Evolutionary conservation across 768 basidiomycete species (phyloP).

Genomic region (Phlebiopsis flavidoalba): DNA sequence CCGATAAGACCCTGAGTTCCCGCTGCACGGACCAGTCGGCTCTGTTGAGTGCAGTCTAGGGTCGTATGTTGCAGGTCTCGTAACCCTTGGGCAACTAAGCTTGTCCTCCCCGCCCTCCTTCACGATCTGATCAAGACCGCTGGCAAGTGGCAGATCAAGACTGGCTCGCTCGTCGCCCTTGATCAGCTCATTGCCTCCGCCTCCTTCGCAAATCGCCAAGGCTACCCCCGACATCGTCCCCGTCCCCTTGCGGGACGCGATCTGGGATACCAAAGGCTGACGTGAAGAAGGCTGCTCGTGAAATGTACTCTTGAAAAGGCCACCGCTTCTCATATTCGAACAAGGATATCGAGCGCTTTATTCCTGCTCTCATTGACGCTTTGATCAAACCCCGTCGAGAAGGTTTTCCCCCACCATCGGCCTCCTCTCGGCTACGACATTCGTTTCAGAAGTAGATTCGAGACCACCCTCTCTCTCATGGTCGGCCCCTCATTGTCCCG

Average conservation of each 20-base stretch:
- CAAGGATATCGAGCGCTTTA: slow-evolving; percentile 97
- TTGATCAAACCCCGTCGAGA: slow-evolving; percentile 99
- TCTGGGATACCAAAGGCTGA: slow-evolving; percentile 99
- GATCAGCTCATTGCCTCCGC: slow-evolving; percentile 85
- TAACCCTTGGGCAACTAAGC: slow-evolving; percentile 85
- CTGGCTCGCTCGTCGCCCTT: slow-evolving; percentile 73
- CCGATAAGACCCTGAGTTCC: slow-evolving; percentile 96
- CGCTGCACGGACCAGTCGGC: slow-evolving; percentile 80
- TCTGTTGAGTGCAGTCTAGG: slow-evolving; percentile 79
- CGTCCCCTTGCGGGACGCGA: slow-evolving; percentile 82
- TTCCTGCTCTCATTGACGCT: slow-evolving; percentile 96
- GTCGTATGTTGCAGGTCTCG: slow-evolving; percentile 65
- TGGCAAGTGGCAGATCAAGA: slow-evolving; percentile 98
- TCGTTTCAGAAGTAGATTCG: slow-evolving; percentile 99
- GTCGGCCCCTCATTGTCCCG: slow-evolving; percentile 92
- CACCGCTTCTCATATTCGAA: slow-evolving; percentile 91
- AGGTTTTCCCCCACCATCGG: slow-evolving; percentile 93
- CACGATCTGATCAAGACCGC: slow-evolving; percentile 90
- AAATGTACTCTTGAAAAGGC: slow-evolving; percentile 92
- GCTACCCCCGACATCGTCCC: slow-evolving; percentile 95
- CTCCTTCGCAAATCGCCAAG: slow-evolving; percentile 75
- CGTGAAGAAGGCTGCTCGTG: slow-evolving; percentile 97
- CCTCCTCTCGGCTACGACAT: slow-evolving; percentile 96
- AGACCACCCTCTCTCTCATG: slow-evolving; percentile 91
- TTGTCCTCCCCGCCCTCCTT: slow-evolving; percentile 84